Evolutionary conservation across 2,329 filamentous ascomycete genomes (phyloP).

Genomic region (Colletotrichum magnum): DNA sequence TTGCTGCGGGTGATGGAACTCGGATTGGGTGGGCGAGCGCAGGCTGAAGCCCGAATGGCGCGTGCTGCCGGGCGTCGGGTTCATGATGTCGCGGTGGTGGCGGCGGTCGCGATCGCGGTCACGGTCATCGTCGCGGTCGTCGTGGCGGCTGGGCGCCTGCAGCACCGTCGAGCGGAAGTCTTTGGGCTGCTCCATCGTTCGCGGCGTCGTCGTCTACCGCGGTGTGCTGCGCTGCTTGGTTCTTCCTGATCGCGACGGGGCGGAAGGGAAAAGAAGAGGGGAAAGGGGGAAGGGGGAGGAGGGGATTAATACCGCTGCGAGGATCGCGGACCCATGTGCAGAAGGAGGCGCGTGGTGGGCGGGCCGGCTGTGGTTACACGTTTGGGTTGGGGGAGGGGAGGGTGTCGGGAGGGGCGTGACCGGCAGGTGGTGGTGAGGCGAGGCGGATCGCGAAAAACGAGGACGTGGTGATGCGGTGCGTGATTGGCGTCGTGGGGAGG

Average conservation of each 20-base stretch:
- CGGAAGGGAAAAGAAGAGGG: conserved; percentile 1
- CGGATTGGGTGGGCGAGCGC: conserved; percentile 63
- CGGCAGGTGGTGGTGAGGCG: conserved; percentile 16
- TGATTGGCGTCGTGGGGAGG: conserved; percentile 25
- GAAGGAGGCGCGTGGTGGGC: conserved; percentile 11
- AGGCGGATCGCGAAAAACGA: conserved; percentile 40
- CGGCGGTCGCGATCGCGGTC: conserved; percentile 50
- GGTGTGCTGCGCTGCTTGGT: too few relatives aligned
- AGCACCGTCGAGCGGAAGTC: conserved; percentile 66
- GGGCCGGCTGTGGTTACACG: conserved; percentile 26
- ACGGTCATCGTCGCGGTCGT: conserved; percentile 52
- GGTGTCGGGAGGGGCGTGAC: conserved; percentile 13
- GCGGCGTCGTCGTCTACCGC: too few relatives aligned
- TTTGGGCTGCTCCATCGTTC: conserved; percentile 57
- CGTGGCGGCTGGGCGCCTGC: conserved; percentile 59
- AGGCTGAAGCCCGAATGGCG: conserved; percentile 63
- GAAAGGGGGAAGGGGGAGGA: conserved; percentile 15
- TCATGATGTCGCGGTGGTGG: conserved; percentile 64
- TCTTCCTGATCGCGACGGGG: conserved; percentile 24
- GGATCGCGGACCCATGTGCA: conserved; percentile 40
- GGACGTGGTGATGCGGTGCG: conserved; percentile 25
- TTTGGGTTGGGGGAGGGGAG: not conserved
- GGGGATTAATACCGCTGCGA: conserved; percentile 26
- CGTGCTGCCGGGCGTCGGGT: conserved; percentile 52
- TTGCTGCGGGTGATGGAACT: conserved; percentile 53